Base-by-base conservation (phyloP, 2,329 filamentous ascomycete species). In the Fusarium piperis region DNA sequence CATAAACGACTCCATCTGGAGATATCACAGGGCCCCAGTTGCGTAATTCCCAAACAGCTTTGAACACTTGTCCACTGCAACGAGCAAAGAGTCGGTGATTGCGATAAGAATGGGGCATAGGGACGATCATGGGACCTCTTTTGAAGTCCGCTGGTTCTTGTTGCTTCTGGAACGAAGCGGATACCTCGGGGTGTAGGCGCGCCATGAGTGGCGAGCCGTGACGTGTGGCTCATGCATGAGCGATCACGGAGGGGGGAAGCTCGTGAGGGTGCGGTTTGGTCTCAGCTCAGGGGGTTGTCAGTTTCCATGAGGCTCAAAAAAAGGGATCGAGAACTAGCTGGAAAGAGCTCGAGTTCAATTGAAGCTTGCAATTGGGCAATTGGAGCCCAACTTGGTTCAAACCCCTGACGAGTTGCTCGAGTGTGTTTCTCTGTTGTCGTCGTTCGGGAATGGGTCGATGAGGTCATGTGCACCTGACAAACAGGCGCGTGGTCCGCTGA, bases 111-210 rank as follows among this genome's bases (percentile, higher is more conserved):
- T 28, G 56, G 65, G 55, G 57, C 57, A 59, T 32, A 16, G 13
- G 18, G 62, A 59, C 32, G 65, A 64, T 75, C 73, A 74, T 63
- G 68, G 39, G 73, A 66, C 59, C 64, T 61, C 16, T 46, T 9
- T 23, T 23, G 20, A 20, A 20, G n/a, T 20, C 30, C 16, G n/a
- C 23, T 56, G 39, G 59, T 38, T 55, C 44, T 39, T 15, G 59
- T 16, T 36, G 28, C 62, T 70, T 73, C 64, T 65, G 35, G 70
- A 73, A 67, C 59, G 39, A 55, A 65, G 60, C 63, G 64, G 62
- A 52, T 60, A 62, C 59, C 28, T 39, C 36, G 61, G 44, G 44
- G 61, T 46, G 57, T 23, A 41, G 36, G 51, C 23, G 44, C 28
- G 36, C 35, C 38, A 62, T 55, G 23, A 60, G 58, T 67, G 63